Percentiles rank a stretch among this genome's conserved stretches.
These are phyloP conservation scores for Diversispora epigaea DNA, from an alignment of 192 early-diverging fungal genomes.

Conservation along the genomic window DNA sequence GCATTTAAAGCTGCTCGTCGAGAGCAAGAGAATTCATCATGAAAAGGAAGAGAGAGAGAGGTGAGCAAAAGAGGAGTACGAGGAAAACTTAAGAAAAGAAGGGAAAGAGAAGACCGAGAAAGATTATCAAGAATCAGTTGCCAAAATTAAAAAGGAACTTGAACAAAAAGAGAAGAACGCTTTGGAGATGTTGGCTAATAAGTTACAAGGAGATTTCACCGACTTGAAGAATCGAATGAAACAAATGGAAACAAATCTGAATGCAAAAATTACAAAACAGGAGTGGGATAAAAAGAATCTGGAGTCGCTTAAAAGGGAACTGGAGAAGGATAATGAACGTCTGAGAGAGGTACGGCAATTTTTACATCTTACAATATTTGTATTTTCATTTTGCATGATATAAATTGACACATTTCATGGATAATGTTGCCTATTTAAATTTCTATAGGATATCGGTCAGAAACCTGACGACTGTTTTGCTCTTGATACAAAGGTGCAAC, in stretches of 20 bases:
- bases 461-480: not conserved
- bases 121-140: not conserved
- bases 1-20: not conserved
- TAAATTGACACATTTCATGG: too few species aligned
- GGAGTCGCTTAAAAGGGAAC: too few species aligned
- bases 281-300: too few species aligned
- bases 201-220: too few species aligned
- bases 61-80: not conserved
- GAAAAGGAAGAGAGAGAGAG: not conserved
- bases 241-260: too few species aligned
- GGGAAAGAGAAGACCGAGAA: slow-evolving; percentile 2
- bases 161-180: slow-evolving; percentile 1
- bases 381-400: not conserved
- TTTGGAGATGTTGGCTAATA: too few species aligned
- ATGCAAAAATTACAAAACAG: too few species aligned
- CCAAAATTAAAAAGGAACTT: not conserved
- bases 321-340: too few species aligned
- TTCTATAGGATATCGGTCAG: slow-evolving; percentile 6
- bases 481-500: slow-evolving; percentile 20
- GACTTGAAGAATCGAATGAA: too few species aligned
- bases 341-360: too few species aligned
- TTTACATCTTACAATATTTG: too few species aligned
- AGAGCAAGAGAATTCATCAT: slow-evolving; percentile 8
- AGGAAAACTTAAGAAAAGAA: slow-evolving; percentile 1
- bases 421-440: too few species aligned